Base-by-base conservation (phyloP, 371 early-diverging fungal genomes). In the Phascolomyces articulosus region DNA sequence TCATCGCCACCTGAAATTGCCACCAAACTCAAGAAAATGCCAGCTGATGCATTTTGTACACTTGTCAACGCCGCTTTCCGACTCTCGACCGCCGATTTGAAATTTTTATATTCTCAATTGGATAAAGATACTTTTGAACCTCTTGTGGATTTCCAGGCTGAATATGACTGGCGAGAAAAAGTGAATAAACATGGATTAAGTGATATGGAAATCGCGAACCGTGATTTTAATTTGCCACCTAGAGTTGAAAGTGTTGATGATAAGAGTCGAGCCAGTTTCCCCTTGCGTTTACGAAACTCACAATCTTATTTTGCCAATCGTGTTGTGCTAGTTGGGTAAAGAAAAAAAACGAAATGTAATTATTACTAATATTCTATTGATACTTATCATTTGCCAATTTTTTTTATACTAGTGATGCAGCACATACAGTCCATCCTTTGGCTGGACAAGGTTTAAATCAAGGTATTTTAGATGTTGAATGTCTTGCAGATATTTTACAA, bases 391-490 rank as follows among this genome's bases (percentile, higher is more conserved):
- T n/a, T n/a, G n/a, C n/a, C 29, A 4, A 11, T 1, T 18, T 58
- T 47, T 27, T 21, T 31, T 31, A 31, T 9, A 34, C 26, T 68
- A 91, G 95, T 0, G 98, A 98, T 75, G 97, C 98, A 10, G 98
- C 98, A n/a, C 98, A 98, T 69, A 85, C 94, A 0, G 89, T 95
- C 40, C 98, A 98, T 68, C 98, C 98, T 20, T 82, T 98, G 63
- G 98, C 98, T 7, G 98, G 98, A 0, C 98, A 96, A 77, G 98
- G 98, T 11, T 75, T 98, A 44, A 98, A 98, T 73, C 87, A 96
- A 68, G 98, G 98, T 1, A 67, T 98, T 4, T 83, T 88, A 4
- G 98, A 98, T 73, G 94, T 93, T 0, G 84, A 89, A 62, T 77
- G 87, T 48, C 80, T 98, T 29, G 77, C 87, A 0, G 67, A 79